These are phyloP conservation scores for Saccharomyces kudriavzevii DNA, from an alignment of 805 yeast species.

Conservation along the genomic window DNA sequence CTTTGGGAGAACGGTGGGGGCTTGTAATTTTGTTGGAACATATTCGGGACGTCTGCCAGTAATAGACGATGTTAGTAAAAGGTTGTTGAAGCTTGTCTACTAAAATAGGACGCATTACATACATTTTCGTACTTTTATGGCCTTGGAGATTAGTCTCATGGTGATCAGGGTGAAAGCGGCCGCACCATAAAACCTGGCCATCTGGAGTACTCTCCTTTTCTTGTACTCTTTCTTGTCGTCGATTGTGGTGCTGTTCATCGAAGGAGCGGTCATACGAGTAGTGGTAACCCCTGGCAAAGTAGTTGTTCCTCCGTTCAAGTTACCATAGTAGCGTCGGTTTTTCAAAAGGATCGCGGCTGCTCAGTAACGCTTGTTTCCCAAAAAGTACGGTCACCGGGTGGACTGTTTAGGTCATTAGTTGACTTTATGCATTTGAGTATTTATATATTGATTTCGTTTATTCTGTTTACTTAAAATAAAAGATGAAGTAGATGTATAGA, in stretches of 20 bases:
- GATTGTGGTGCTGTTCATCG: neutral
- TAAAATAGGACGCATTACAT: slow-evolving; percentile 14
- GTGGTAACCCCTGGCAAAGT: neutral
- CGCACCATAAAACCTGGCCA: slow-evolving; percentile 63
- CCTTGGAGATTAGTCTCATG: slow-evolving; percentile 66
- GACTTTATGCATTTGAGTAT: neutral
- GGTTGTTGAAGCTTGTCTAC: neutral
- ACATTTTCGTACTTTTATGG: slow-evolving; percentile 64
- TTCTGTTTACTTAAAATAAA: neutral
- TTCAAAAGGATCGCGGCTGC: neutral
- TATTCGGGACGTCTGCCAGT: slow-evolving; percentile 48
- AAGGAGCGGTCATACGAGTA: neutral
- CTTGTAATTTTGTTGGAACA: slow-evolving; percentile 76
- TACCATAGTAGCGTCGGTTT: neutral
- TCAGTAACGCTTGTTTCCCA: neutral
- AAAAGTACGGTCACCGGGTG: neutral
- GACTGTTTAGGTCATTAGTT: neutral
- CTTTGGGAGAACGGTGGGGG: slow-evolving; percentile 77
- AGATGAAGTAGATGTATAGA: neutral
- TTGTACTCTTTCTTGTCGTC: slow-evolving; percentile 36
- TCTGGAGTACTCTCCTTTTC: slow-evolving; percentile 58
- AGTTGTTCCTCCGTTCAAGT: slow-evolving; percentile 5
- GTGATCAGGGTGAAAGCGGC: slow-evolving; percentile 65
- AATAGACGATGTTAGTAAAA: slow-evolving; percentile 8
- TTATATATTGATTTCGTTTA: neutral